These are phyloP conservation scores for Candida railenensis DNA, from an alignment of 805 yeast species.

Conservation along the genomic window DNA sequence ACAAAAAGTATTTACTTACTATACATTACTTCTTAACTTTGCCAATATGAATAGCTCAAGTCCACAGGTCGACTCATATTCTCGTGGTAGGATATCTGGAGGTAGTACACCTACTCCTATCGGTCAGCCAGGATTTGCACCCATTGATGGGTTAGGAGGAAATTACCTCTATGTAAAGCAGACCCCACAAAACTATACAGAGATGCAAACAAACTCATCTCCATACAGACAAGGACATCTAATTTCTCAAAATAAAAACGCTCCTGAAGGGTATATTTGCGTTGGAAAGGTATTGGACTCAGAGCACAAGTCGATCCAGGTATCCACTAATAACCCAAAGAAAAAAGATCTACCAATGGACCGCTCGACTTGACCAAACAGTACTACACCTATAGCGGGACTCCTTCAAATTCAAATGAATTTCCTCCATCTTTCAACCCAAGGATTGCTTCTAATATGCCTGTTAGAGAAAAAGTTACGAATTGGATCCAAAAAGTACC, in stretches of 20 bases:
- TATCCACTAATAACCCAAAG: not conserved
- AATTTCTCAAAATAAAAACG: conserved; percentile 11
- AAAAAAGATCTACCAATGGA: not conserved
- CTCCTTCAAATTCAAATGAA: not conserved
- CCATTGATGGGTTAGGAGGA: not conserved
- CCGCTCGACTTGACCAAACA: not conserved
- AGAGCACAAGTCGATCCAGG: not conserved
- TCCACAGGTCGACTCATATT: not conserved
- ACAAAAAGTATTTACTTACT: too few relatives aligned
- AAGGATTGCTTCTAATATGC: conserved; percentile 60
- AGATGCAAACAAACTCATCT: not conserved
- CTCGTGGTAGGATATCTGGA: not conserved
- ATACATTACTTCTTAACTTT: too few relatives aligned
- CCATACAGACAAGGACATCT: conserved; percentile 10
- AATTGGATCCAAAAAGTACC: conserved; percentile 66
- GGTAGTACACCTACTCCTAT: not conserved
- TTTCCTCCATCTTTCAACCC: conserved; percentile 61
- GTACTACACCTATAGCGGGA: not conserved
- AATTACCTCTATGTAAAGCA: not conserved
- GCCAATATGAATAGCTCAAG: not conserved
- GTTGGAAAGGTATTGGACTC: conserved; percentile 12
- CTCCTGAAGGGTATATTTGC: conserved; percentile 14
- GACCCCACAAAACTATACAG: not conserved
- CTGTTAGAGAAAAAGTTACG: conserved; percentile 61
- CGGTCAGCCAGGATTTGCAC: not conserved